Evolutionary conservation across 805 yeast species (phyloP), one percentile per base, ranked within the genome.

Genomic region (Yamadazyma olivae): DNA sequence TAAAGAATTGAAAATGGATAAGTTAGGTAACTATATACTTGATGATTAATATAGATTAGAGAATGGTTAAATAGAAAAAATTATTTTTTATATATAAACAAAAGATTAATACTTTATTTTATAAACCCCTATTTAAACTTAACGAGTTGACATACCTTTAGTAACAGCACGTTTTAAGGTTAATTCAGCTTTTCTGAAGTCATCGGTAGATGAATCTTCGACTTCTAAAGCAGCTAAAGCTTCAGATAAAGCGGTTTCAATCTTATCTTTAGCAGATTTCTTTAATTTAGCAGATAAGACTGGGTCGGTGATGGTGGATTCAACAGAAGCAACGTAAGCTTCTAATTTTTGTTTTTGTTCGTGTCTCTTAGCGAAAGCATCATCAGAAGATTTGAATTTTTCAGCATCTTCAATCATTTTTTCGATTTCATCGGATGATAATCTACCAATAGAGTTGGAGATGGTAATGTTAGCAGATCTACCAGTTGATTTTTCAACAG

Each of bases 321-420:
- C 97, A 59, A 90, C 87, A 54, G 95, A 81, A 58, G 95, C 79
- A 67, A 93, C 95, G 84, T 91, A 91, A 60, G 97, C 88, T 81
- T 91, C 99, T 69, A 91, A 84, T 79, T 89, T 90, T 79, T 91
- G 97, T 79, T 90, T 91, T 67, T 95, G 93, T 81, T 93, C 98
- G 78, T 91, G 97, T 70, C 84, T 84, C 90, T 90, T 91, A 74
- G 98, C 95, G 85, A 91, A 93, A 61, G 95, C 96, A 67, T 91
- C 97, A 74, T 91, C 99, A 59, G 95, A 86, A 64, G 91, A 78
- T 88, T 91, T 91, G 95, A 89, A 67, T 55, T 67, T 67, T 57
- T 67, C 73, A 51, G 73, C 73, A 53, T 67, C 73, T 45, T 54
- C 50, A 51, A 67, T 67, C 73, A 67, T 67, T 63, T 67, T 61